These are phyloP conservation scores for Meyerozyma athensensis DNA, from an alignment of 1,139 yeast genomes.

Conservation along the genomic window DNA sequence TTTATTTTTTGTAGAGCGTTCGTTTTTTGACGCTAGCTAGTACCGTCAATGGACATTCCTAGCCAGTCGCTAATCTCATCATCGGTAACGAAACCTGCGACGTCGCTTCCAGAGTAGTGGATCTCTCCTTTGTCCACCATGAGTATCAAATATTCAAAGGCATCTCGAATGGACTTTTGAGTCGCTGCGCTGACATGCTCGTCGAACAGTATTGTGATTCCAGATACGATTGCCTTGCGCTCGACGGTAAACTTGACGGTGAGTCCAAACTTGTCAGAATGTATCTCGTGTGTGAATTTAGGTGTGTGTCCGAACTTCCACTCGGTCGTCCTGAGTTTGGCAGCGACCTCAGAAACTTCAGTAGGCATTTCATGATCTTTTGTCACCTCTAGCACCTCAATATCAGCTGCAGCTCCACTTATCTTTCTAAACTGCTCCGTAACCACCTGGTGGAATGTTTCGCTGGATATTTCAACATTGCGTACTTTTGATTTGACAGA, in stretches of 20 bases:
- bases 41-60: conserved; percentile 45
- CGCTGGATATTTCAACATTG: conserved; percentile 48
- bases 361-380: conserved; percentile 36
- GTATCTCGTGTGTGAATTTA: conserved; percentile 46
- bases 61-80: conserved; percentile 45
- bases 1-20: neutral
- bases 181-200: conserved; percentile 4
- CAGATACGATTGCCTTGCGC: conserved; percentile 25
- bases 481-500: conserved; percentile 77
- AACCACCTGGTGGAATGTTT: conserved; percentile 47
- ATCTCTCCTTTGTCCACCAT: conserved; percentile 24
- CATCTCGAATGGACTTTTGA: conserved; percentile 14
- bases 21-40: conserved; percentile 9
- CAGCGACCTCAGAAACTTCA: conserved; percentile 40
- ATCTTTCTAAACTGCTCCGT: conserved; percentile 37
- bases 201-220: conserved; percentile 14
- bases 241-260: conserved; percentile 37
- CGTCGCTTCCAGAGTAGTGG: conserved; percentile 37
- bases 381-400: conserved; percentile 19
- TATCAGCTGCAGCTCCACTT: conserved; percentile 22
- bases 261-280: conserved; percentile 26
- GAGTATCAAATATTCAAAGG: conserved; percentile 28
- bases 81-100: conserved; percentile 43
- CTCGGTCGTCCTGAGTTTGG: conserved; percentile 51
- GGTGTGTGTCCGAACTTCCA: conserved; percentile 79